Percentiles rank a stretch among this genome's conserved stretches.
Evolutionary conservation across 2,329 filamentous ascomycete species (phyloP).

Genomic region (Lomentospora prolificans): DNA sequence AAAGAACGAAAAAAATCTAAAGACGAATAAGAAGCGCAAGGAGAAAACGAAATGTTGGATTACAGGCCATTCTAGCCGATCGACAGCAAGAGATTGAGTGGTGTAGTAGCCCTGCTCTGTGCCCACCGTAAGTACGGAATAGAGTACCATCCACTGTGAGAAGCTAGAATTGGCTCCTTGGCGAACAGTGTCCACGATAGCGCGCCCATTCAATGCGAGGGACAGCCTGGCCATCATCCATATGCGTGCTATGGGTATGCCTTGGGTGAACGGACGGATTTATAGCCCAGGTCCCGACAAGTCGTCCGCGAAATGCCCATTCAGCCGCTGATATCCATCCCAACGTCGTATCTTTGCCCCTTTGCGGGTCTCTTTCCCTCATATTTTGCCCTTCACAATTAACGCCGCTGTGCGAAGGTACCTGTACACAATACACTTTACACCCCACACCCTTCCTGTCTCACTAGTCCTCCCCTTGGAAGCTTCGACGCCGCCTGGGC

Average conservation of each 20-base stretch:
- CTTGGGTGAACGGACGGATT: background rate
- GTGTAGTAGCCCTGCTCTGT: background rate
- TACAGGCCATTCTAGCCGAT: background rate
- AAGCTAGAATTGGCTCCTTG: background rate
- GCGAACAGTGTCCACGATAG: too few relatives aligned
- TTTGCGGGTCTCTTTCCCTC: background rate
- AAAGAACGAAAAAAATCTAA: background rate
- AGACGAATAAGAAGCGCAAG: background rate
- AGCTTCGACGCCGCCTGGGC: background rate
- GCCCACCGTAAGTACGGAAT: background rate
- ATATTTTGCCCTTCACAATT: background rate
- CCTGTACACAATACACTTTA: too few relatives aligned
- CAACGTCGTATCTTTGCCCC: background rate
- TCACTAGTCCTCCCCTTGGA: too few relatives aligned
- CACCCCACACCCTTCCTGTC: background rate
- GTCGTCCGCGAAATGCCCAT: background rate
- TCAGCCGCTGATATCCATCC: slow-evolving; percentile 1
- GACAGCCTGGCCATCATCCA: too few relatives aligned
- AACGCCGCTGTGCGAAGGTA: background rate
- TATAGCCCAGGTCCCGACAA: background rate
- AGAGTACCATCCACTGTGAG: background rate
- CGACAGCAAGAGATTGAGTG: background rate
- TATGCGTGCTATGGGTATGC: background rate
- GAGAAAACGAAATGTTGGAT: background rate
- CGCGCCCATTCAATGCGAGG: too few relatives aligned